phyloP scores from a whole-genome alignment of 2,329 filamentous ascomycete genomes.

The Myriosclerotinia curreyana region DNA sequence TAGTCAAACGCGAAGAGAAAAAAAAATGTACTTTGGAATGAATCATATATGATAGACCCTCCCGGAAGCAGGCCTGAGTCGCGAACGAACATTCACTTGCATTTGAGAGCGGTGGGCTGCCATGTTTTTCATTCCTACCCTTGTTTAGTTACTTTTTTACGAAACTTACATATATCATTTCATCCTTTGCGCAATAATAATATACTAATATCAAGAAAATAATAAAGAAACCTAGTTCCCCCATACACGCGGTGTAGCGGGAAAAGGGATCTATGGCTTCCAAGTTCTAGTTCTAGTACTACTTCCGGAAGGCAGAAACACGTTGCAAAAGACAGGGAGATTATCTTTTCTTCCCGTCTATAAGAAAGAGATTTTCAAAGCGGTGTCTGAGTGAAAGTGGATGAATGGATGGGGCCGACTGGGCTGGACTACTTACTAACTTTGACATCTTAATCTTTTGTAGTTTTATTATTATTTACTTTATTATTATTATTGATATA shows the following conservation, averaged over 20 bases:
- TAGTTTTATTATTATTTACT: no score
- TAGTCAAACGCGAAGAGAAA: neutral
- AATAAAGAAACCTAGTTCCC: neutral
- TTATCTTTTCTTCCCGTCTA: slow-evolving; percentile 7
- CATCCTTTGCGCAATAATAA: neutral
- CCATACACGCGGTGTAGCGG: slow-evolving; percentile 19
- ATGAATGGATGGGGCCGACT: slow-evolving; percentile 1
- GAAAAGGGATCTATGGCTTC: slow-evolving; percentile 4
- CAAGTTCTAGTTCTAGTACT: no score
- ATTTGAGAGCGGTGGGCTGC: slow-evolving; percentile 20
- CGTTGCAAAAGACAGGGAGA: slow-evolving; percentile 16
- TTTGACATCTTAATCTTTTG: neutral
- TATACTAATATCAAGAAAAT: no score
- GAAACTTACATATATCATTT: neutral
- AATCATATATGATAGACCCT: slow-evolving; percentile 21
- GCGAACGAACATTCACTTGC: slow-evolving; percentile 17
- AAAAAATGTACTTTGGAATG: neutral
- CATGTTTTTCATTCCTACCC: neutral
- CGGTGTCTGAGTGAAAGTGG: neutral
- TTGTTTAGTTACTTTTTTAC: neutral
- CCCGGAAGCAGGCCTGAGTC: slow-evolving; percentile 16
- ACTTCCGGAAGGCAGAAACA: slow-evolving; percentile 20
- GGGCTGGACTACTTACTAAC: slow-evolving; percentile 4
- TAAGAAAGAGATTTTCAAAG: neutral
- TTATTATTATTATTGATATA: no score